Evolutionary conservation across 192 early-diverging fungal genomes (phyloP).

Genomic region (Backusella australiensis): DNA sequence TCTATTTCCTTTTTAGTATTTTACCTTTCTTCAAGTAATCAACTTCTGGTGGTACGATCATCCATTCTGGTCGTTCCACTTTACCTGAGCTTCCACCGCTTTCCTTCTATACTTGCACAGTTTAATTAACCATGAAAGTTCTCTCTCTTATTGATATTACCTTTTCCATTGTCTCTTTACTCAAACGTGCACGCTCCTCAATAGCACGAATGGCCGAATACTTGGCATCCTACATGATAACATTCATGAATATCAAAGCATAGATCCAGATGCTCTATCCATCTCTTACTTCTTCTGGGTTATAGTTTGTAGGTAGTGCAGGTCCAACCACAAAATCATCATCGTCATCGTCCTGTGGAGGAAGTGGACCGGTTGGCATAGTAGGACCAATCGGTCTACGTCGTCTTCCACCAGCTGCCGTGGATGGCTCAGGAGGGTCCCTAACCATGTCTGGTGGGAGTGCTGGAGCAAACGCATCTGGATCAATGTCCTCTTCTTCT

Average conservation of each 20-base stretch:
- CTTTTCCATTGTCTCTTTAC: constrained; percentile 22
- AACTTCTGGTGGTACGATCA: constrained; percentile 33
- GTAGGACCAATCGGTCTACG: constrained; percentile 28
- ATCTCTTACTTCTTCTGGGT: constrained; percentile 14
- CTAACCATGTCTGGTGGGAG: constrained; percentile 30
- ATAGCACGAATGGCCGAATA: constrained; percentile 32
- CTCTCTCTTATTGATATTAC: constrained; percentile 5
- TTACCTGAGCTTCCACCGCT: neutral
- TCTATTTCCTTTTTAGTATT: neutral
- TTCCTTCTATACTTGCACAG: constrained; percentile 1
- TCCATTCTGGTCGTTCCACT: constrained; percentile 34
- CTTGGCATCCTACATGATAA: neutral
- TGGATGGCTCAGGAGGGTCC: neutral
- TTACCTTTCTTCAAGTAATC: constrained; percentile 33
- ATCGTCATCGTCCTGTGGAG: neutral
- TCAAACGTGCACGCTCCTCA: constrained; percentile 28
- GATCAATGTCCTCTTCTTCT: neutral
- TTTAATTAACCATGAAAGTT: neutral
- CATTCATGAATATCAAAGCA: neutral
- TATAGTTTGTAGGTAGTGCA: constrained; percentile 14
- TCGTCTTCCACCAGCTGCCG: neutral
- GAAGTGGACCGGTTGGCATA: constrained; percentile 16
- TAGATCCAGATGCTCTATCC: neutral
- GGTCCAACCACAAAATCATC: constrained; percentile 31
- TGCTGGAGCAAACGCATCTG: constrained; percentile 29